Base-by-base conservation (phyloP, 2,329 filamentous ascomycete species). In the Nigrospora oryzae region DNA sequence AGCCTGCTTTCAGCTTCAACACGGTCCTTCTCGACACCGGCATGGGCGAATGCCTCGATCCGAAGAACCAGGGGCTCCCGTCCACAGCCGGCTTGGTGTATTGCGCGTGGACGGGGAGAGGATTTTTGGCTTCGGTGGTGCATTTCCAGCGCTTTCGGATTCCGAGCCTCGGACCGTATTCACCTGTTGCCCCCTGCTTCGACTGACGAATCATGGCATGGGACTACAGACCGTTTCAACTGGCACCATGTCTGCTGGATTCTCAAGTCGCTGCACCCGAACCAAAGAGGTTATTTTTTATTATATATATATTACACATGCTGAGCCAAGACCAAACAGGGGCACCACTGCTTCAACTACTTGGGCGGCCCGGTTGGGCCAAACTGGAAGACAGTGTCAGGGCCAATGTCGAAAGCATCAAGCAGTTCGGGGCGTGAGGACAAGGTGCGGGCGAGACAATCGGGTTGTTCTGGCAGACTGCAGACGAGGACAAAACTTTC, bases 71-170 rank as follows among this genome's bases (percentile, higher is more conserved):
- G 45, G 51, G 56, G 1, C 43, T 57, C 41, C 49, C 52, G n/a
- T 62, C 57, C 39, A 63, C 63, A 2, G 59, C 56, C 3, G 61
- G 61, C 1, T 53, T 63, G 52, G 58, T 62, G 42, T 55, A 56
- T 15, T 55, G 46, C 48, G 49, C 64, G n/a, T 58, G 54, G 49
- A 53, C 60, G 14, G 56, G 31, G 56, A 63, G 50, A 50, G 62
- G 12, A 47, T 64, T 3, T 64, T 55, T 36, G 60, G 50, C 5
- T 64, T 60, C 33, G 55, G 55, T 2, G 23, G 23, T 28, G 8
- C 2, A 7, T 28, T 28, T 28, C 7, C 23, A 10, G 23, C 10
- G 23, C 23, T 28, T 7, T 28, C 23, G 2, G 23, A 28, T 5
- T 28, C 23, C 23, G 2, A 28, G 23, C 23, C 4, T 10, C 8